phyloP scores from a whole-genome alignment of 768 basidiomycete genomes.

The Rubroboletus pulcherrimus region DNA sequence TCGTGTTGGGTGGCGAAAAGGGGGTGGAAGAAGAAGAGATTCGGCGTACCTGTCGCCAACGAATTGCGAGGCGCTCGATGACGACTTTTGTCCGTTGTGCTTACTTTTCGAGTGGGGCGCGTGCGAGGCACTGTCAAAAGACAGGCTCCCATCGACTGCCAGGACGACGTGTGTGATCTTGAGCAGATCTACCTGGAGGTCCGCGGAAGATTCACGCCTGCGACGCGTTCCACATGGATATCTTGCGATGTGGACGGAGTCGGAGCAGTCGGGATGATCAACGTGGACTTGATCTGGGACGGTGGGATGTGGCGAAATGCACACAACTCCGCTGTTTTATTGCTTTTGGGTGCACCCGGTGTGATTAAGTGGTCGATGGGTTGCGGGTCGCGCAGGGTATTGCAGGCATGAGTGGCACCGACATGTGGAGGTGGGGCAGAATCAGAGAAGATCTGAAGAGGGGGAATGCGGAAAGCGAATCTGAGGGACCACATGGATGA shows the following conservation, averaged over 20 bases:
- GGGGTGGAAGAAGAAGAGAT: slow-evolving; percentile 27
- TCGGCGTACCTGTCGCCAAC: slow-evolving; percentile 10
- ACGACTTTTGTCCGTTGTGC: slow-evolving; percentile 3
- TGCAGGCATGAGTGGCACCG: not conserved
- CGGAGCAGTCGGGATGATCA: slow-evolving; percentile 28
- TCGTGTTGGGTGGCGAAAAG: slow-evolving; percentile 22
- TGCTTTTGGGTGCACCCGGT: slow-evolving; percentile 4
- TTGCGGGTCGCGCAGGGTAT: not conserved
- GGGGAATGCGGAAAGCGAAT: slow-evolving; percentile 22
- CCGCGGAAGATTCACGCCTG: slow-evolving; percentile 31
- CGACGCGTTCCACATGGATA: slow-evolving; percentile 29
- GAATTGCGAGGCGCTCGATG: slow-evolving; percentile 4
- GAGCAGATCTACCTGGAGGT: slow-evolving; percentile 26
- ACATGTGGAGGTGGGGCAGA: slow-evolving; percentile 20
- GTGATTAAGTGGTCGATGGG: not conserved
- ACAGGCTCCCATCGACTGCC: slow-evolving; percentile 15
- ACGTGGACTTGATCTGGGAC: slow-evolving; percentile 20
- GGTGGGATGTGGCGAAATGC: slow-evolving; percentile 17
- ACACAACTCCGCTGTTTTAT: slow-evolving; percentile 18
- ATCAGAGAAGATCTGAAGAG: slow-evolving; percentile 25
- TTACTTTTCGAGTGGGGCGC: slow-evolving; percentile 21
- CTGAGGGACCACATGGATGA: slow-evolving; percentile 26
- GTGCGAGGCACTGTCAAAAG: not conserved
- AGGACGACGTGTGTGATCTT: slow-evolving; percentile 23
- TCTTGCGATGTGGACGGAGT: slow-evolving; percentile 31